Evolutionary conservation across 345 rosid genomes (phyloP).

Genomic region (Dovyalis caffra): DNA sequence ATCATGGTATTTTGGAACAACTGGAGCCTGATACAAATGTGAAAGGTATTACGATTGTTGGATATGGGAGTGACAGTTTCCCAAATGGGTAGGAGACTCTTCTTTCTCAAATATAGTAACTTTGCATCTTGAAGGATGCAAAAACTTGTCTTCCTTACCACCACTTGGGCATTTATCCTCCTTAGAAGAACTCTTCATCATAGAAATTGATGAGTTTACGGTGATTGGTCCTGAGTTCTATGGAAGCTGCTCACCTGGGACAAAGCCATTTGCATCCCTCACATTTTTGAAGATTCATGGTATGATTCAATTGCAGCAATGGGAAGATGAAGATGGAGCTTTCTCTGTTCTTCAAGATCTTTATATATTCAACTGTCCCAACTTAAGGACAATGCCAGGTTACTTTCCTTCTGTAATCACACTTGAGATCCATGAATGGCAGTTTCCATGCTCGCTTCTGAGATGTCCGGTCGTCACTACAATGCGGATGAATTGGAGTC

Average conservation of each 20-base stretch:
- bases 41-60: background rate
- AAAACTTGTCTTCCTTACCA: background rate
- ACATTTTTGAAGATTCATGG: no score
- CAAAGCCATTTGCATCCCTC: background rate
- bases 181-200: background rate
- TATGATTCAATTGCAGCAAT: background rate
- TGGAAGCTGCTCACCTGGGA: background rate
- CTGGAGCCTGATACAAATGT: background rate
- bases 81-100: no score
- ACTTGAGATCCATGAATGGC: background rate
- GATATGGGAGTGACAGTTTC: background rate
- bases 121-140: background rate
- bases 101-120: background rate
- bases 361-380: background rate
- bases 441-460: background rate
- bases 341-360: conserved; percentile 10
- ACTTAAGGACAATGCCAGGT: background rate
- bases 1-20: background rate
- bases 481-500: background rate
- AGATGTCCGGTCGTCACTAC: background rate
- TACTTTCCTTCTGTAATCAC: background rate
- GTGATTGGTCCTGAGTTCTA: background rate
- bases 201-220: background rate
- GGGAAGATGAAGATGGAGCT: conserved; percentile 10
- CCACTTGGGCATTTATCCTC: conserved; percentile 16